phyloP scores from a whole-genome alignment of 176 grass and related monocot genomes.

The Alopecurus myosuroides region DNA sequence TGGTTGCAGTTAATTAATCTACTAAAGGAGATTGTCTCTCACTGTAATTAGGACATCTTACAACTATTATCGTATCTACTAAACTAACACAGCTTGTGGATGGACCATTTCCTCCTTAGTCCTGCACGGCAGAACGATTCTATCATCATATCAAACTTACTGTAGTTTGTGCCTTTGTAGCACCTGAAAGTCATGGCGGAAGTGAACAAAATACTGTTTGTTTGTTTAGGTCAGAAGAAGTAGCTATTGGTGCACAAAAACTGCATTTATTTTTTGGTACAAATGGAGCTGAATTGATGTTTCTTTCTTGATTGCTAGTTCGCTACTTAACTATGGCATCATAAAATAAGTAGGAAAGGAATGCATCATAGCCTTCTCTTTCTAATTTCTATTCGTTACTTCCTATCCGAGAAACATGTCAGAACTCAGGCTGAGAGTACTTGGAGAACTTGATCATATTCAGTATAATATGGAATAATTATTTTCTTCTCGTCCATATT shows the following conservation, averaged over 20 bases:
- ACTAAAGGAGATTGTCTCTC: neutral
- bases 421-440: neutral
- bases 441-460: neutral
- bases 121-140: neutral
- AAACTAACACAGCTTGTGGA: neutral
- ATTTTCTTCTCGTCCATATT: neutral
- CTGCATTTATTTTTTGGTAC: neutral
- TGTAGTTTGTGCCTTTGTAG: neutral
- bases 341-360: neutral
- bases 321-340: neutral
- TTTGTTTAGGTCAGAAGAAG: neutral
- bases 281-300: neutral
- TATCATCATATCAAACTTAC: neutral
- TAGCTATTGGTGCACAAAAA: neutral
- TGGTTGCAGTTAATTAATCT: neutral
- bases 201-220: neutral
- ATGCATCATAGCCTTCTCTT: neutral
- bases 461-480: neutral
- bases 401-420: neutral
- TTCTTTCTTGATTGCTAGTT: neutral
- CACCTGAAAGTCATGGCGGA: neutral
- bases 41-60: neutral
- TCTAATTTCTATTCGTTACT: neutral
- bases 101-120: neutral
- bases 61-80: neutral